Percentiles rank a stretch among this genome's conserved stretches.
These are phyloP conservation scores for Pythium folliculosum DNA, from an alignment of 352 stramenopile genomes.

Conservation along the genomic window DNA sequence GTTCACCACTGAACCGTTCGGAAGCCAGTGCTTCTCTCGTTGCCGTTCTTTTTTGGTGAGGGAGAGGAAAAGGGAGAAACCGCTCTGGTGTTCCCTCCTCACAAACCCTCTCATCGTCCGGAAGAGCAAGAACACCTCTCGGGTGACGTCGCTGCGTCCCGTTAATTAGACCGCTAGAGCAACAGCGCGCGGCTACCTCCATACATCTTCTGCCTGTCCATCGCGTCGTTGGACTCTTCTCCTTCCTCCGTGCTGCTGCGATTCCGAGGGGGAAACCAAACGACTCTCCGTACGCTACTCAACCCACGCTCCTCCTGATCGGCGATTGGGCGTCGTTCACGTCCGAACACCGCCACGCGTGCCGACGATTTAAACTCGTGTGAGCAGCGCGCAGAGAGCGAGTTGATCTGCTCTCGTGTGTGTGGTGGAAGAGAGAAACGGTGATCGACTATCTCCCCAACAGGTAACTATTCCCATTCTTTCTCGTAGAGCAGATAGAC, in stretches of 20 bases:
- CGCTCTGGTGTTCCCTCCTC: not conserved
- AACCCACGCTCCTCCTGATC: not conserved
- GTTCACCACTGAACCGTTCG: conserved; percentile 20
- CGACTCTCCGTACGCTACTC: not conserved
- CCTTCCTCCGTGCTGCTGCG: not conserved
- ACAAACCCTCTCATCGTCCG: not conserved
- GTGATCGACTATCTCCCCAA: too few species aligned
- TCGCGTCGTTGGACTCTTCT: not conserved
- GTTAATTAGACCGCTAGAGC: not conserved
- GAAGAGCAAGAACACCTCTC: not conserved
- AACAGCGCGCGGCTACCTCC: not conserved
- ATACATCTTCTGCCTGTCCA: not conserved
- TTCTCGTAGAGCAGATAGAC: too few species aligned
- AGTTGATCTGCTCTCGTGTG: too few species aligned
- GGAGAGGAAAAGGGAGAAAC: not conserved
- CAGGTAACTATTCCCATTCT: too few species aligned
- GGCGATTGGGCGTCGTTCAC: too few species aligned
- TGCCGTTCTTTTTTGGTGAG: not conserved
- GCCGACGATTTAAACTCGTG: too few species aligned
- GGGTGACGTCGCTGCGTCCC: not conserved
- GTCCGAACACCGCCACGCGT: too few species aligned
- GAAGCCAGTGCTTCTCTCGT: conserved; percentile 11
- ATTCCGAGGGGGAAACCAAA: not conserved
- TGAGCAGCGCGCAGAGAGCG: too few species aligned
- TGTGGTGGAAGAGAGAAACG: too few species aligned